Conservation (phyloP, 2,329 filamentous ascomycete genomes). For the Macroventuria anomochaeta region DNA sequence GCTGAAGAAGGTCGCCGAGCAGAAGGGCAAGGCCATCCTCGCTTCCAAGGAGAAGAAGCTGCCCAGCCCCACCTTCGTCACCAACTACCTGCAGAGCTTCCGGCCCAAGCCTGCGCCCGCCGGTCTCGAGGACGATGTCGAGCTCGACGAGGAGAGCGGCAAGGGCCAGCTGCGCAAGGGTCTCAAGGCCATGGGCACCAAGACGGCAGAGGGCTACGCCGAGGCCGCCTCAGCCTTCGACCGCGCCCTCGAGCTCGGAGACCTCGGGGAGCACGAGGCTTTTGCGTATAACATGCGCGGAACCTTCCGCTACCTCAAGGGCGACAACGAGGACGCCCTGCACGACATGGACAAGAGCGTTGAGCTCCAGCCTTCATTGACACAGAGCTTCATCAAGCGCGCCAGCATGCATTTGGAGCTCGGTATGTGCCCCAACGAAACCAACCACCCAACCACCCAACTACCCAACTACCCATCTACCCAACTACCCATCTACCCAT, state of each 20-base stretch:
- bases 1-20: constrained; percentile 94
- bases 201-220: constrained; percentile 89
- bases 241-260: constrained; percentile 81
- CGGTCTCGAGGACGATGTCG: constrained; percentile 81
- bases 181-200: constrained; percentile 78
- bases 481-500: too few relatives aligned
- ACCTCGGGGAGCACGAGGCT: constrained; percentile 82
- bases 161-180: constrained; percentile 87
- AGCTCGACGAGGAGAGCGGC: constrained; percentile 77
- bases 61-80: constrained; percentile 94
- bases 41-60: constrained; percentile 81
- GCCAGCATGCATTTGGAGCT: constrained; percentile 97
- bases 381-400: constrained; percentile 98
- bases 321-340: constrained; percentile 83
- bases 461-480: too few relatives aligned
- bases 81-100: constrained; percentile 99
- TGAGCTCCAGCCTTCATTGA: constrained; percentile 83
- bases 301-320: constrained; percentile 91
- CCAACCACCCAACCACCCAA: too few relatives aligned
- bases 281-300: constrained; percentile 96
- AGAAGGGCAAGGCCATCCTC: constrained; percentile 90
- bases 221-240: constrained; percentile 87
- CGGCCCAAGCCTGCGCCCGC: constrained; percentile 78
- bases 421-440: constrained; percentile 60
- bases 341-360: constrained; percentile 90